Evolutionary conservation across 2,329 filamentous ascomycete species (phyloP).

Genomic region (Furcasterigmium furcatum): DNA sequence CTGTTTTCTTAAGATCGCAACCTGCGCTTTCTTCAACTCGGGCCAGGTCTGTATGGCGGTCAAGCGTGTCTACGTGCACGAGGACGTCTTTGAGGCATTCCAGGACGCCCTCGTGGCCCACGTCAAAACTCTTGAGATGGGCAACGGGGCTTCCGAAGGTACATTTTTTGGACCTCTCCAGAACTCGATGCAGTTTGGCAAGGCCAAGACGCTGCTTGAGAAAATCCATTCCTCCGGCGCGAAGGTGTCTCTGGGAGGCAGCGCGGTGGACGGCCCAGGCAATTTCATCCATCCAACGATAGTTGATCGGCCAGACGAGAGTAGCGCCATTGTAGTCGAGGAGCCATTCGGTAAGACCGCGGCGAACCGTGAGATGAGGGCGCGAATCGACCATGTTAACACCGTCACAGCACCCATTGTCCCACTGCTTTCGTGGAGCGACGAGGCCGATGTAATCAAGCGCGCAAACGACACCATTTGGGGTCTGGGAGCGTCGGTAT

Average conservation of each 20-base stretch:
- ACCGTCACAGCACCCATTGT: slow-evolving; percentile 61
- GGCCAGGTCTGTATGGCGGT: slow-evolving; percentile 35
- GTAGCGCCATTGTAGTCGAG: slow-evolving; percentile 51
- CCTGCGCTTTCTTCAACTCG: slow-evolving; percentile 52
- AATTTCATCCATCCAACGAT: slow-evolving; percentile 57
- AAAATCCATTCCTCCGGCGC: slow-evolving; percentile 7
- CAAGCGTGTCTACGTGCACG: slow-evolving; percentile 53
- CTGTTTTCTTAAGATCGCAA: slow-evolving; percentile 41
- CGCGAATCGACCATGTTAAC: too few relatives aligned
- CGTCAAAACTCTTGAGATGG: slow-evolving; percentile 7
- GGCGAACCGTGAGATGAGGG: too few relatives aligned
- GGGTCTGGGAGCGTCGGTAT: slow-evolving; percentile 57
- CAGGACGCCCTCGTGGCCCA: slow-evolving; percentile 16
- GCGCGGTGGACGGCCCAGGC: slow-evolving; percentile 27
- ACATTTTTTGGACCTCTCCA: slow-evolving; percentile 52
- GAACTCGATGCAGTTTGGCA: slow-evolving; percentile 62
- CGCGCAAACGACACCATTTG: slow-evolving; percentile 51
- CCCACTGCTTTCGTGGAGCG: slow-evolving; percentile 57
- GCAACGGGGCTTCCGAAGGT: slow-evolving; percentile 7
- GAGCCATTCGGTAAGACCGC: slow-evolving; percentile 33
- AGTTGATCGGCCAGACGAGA: slow-evolving; percentile 55
- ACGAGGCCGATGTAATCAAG: slow-evolving; percentile 56
- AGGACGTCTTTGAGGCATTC: slow-evolving; percentile 36
- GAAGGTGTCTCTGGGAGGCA: slow-evolving; percentile 3
- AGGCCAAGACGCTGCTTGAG: slow-evolving; percentile 9